Evolutionary conservation across 441 rosid species (phyloP).

Genomic region (Adansonia rubrostipa): DNA sequence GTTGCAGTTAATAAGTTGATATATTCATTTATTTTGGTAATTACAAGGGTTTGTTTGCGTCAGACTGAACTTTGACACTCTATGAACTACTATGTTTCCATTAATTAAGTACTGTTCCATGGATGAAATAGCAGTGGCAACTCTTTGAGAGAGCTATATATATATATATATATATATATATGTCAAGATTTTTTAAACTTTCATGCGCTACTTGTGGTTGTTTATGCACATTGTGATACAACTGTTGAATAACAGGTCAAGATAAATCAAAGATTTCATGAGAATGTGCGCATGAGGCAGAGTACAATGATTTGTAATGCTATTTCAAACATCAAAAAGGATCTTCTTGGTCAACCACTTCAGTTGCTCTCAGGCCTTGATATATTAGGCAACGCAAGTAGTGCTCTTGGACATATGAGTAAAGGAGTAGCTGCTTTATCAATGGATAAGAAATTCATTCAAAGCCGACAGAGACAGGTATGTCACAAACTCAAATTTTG

Average conservation of each 20-base stretch:
- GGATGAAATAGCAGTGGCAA: conserved; percentile 16
- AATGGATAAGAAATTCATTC: conserved; percentile 97
- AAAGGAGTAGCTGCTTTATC: conserved; percentile 99
- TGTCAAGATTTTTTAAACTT: conserved; percentile 8
- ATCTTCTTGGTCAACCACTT: conserved; percentile 96
- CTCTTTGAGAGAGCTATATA: background rate
- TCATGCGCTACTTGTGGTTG: background rate
- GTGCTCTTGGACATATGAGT: conserved; percentile 99
- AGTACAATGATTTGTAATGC: conserved; percentile 91
- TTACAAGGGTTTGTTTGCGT: background rate
- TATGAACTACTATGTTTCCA: background rate
- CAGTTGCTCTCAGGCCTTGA: conserved; percentile 98
- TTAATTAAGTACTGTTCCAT: background rate
- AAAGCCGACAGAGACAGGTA: conserved; percentile 97
- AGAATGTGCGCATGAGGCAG: conserved; percentile 91
- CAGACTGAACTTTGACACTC: background rate
- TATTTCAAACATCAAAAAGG: conserved; percentile 79
- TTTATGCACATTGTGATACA: conserved; percentile 25
- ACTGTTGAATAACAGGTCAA: conserved; percentile 61
- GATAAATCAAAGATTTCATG: conserved; percentile 78
- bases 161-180: background rate
- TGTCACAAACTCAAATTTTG: conserved; percentile 30
- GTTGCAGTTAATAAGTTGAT: conserved; percentile 9
- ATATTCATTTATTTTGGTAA: conserved; percentile 18
- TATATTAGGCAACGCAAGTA: conserved; percentile 98